Percentiles rank a stretch among this genome's conserved stretches.
Conservation (phyloP, 306 rosid genomes). For the Dryas alaskensis region DNA sequence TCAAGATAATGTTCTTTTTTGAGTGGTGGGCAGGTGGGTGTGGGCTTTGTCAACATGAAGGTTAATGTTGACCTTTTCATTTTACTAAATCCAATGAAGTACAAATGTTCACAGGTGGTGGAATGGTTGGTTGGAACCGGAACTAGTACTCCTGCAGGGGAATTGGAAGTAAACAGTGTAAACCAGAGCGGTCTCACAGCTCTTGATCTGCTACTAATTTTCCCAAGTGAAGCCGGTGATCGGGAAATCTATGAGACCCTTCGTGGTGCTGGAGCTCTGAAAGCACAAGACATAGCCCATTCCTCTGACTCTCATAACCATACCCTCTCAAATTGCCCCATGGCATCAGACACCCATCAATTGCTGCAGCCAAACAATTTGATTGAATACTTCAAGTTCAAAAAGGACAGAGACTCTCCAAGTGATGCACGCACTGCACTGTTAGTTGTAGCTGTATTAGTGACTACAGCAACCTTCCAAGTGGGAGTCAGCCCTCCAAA, state of each 20-base stretch:
- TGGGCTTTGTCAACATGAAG: too few relatives aligned
- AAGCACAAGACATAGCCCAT: conserved; percentile 1
- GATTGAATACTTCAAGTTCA: conserved; percentile 31
- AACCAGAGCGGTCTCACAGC: conserved; percentile 26
- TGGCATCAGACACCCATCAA: neutral
- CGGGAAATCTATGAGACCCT: conserved; percentile 28
- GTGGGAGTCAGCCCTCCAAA: conserved; percentile 35
- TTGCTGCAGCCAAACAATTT: neutral
- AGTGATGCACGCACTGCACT: conserved; percentile 27
- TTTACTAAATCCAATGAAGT: too few relatives aligned
- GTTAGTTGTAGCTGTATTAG: conserved; percentile 26
- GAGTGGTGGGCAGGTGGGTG: too few relatives aligned
- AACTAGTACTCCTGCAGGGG: neutral
- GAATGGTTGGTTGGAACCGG: conserved; percentile 22
- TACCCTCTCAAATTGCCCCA: neutral
- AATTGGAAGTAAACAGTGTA: conserved; percentile 6
- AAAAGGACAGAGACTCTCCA: conserved; percentile 36
- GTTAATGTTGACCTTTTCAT: too few relatives aligned
- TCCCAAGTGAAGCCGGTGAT: conserved; percentile 36
- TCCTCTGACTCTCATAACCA: neutral
- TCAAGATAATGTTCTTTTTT: too few relatives aligned
- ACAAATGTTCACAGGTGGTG: conserved; percentile 23
- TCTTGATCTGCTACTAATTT: conserved; percentile 27
- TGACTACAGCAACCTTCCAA: conserved; percentile 32
- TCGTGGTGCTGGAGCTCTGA: conserved; percentile 16